phyloP scores from a whole-genome alignment of 768 basidiomycete genomes.

The Boletus fagicola region DNA sequence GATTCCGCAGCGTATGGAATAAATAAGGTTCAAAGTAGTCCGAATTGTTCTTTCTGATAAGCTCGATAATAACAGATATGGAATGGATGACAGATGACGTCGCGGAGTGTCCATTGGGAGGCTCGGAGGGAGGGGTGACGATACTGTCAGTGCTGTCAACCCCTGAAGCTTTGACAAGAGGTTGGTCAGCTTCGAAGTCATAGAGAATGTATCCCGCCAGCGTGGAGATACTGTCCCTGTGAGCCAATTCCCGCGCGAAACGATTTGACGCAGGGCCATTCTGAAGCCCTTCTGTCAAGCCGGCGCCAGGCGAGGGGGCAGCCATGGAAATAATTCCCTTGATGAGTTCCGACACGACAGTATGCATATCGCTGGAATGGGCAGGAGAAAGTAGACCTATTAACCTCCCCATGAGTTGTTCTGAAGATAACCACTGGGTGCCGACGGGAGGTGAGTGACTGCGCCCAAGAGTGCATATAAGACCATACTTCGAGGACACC shows the following conservation, averaged over 20 bases:
- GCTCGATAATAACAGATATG: constrained; percentile 86
- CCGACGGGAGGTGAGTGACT: constrained; percentile 29
- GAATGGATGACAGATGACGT: constrained; percentile 83
- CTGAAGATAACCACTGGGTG: constrained; percentile 80
- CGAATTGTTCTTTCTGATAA: constrained; percentile 96
- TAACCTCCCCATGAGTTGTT: constrained; percentile 78
- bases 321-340: constrained; percentile 95
- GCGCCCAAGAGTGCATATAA: constrained; percentile 30
- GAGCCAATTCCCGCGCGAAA: constrained; percentile 86
- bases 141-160: constrained; percentile 15
- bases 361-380: constrained; percentile 73
- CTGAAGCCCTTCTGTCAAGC: constrained; percentile 65
- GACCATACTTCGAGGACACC: constrained; percentile 84
- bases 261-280: constrained; percentile 77
- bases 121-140: constrained; percentile 14
- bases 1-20: constrained; percentile 89
- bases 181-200: constrained; percentile 43
- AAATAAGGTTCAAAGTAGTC: constrained; percentile 98
- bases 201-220: constrained; percentile 76
- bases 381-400: constrained; percentile 80
- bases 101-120: constrained; percentile 46
- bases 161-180: constrained; percentile 19
- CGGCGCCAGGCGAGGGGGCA: constrained; percentile 78
- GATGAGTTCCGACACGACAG: constrained; percentile 85
- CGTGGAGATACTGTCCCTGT: constrained; percentile 63